Evolutionary conservation across 2,329 filamentous ascomycete species (phyloP), one percentile per base, ranked within the genome.

Genomic region (Didymosphaeria variabile): DNA sequence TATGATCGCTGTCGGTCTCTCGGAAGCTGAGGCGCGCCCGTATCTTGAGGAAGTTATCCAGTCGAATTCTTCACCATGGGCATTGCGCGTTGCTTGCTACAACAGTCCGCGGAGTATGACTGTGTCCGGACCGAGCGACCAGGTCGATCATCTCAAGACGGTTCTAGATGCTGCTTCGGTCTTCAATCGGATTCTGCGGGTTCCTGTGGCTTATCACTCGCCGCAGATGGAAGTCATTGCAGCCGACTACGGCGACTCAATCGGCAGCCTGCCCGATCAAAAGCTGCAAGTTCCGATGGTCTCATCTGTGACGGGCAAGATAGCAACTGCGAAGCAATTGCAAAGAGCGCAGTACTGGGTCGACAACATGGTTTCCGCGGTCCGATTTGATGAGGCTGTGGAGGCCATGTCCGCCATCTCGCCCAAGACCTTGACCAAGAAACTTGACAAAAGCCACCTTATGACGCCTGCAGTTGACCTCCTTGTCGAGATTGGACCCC

Each of bases 141-240:
- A 74, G 5, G 73, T 83, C 10, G 63, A 74, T 0, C 69, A 75
- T 46, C 58, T 76, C 1, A 70, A 73, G n/a, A 58, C 66, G 1
- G 60, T 65, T 1, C 62, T 83, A 0, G 68, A 79, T 5, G 71
- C 74, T 7, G 67, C 77, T 19, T 65, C 72, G 13, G 74, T 74
- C 7, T 83, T 82, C 58, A 71, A 68, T 5, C 71, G 79, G 0
- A 57, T 68, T 19, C 75, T 84, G 1, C 72, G 75, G 54, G 79
- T 82, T 1, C 76, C 79, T 26, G 74, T 69, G 12, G 82, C 82
- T 0, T 84, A 83, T 57, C 82, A 83, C 57, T 82, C 79, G 0
- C 73, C 74, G 26, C 79, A 81, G 36, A 81, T 82, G 77, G 29
- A 50, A 15, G 19, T 32, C 13, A 29, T 61, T 15, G 51, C 59